A percentile compares a stretch with the other conserved stretches of the same genome.
Conservation (phyloP, 148 eudicot species). For the Chenopodium quinoa region DNA sequence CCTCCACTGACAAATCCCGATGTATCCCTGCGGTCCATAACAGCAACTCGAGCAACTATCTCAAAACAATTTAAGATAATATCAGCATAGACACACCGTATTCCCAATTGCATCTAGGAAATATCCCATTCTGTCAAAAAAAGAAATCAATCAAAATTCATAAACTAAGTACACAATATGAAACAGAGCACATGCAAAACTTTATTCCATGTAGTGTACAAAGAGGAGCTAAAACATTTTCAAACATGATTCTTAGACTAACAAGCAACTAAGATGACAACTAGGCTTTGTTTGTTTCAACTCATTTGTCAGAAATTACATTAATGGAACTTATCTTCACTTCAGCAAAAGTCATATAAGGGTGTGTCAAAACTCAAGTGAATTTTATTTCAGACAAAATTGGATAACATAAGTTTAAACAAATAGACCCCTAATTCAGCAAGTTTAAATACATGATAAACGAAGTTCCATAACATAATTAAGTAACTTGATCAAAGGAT, state of each 20-base stretch:
- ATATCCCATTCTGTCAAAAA: constrained; percentile 26
- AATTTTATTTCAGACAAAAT: too few species aligned
- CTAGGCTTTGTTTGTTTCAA: too few species aligned
- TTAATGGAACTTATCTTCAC: too few species aligned
- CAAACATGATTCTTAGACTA: neutral
- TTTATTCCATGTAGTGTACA: neutral
- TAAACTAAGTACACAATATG: neutral
- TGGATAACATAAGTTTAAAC: too few species aligned
- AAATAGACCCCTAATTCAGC: neutral
- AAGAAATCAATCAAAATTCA: neutral
- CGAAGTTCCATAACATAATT: neutral
- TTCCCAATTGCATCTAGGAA: constrained; percentile 12
- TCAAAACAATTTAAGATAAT: constrained; percentile 6
- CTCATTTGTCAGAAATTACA: too few species aligned
- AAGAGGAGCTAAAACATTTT: neutral
- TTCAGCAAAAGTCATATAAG: too few species aligned
- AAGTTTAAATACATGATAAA: too few species aligned
- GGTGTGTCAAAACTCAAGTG: too few species aligned
- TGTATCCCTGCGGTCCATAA: constrained; percentile 76
- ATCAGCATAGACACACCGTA: constrained; percentile 3
- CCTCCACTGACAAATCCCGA: constrained; percentile 83
- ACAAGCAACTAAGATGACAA: too few species aligned
- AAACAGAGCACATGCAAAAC: neutral
- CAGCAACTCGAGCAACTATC: neutral
- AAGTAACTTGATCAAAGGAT: neutral